These are phyloP conservation scores for Spergularia azorica DNA, from an alignment of 179 eudicot genomes.

Conservation along the genomic window DNA sequence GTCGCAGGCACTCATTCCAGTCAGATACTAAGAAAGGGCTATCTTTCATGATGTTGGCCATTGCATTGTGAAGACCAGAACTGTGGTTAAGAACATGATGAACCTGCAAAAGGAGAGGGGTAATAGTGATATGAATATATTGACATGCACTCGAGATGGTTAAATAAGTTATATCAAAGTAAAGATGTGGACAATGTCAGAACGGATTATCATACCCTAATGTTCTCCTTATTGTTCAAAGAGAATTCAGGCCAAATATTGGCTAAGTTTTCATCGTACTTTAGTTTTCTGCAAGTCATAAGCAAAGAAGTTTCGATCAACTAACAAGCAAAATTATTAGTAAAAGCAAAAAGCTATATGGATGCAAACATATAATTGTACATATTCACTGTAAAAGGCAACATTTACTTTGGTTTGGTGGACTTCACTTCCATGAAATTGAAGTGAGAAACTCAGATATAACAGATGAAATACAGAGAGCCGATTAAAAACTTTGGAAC, in stretches of 20 bases:
- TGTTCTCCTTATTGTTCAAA: slow-evolving; percentile 65
- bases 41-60: slow-evolving; percentile 61
- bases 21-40: slow-evolving; percentile 66
- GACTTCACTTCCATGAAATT: background rate
- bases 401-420: background rate
- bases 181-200: background rate
- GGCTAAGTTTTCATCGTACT: slow-evolving; percentile 77
- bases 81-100: slow-evolving; percentile 97
- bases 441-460: slow-evolving; percentile 1
- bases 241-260: slow-evolving; percentile 90
- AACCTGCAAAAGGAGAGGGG: slow-evolving; percentile 46
- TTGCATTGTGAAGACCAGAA: slow-evolving; percentile 92
- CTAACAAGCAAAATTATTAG: background rate
- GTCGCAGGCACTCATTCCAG: slow-evolving; percentile 80
- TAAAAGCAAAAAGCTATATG: background rate
- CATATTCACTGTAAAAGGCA: too few relatives aligned
- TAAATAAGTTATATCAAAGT: background rate
- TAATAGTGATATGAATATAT: background rate
- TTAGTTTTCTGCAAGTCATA: slow-evolving; percentile 64
- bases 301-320: slow-evolving; percentile 5
- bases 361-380: background rate
- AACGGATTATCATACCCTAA: slow-evolving; percentile 57
- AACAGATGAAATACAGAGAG: background rate
- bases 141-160: slow-evolving; percentile 5
- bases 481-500: background rate